These are phyloP conservation scores for Aspergillus unguis DNA, from an alignment of 2,329 filamentous ascomycete genomes.

Conservation along the genomic window DNA sequence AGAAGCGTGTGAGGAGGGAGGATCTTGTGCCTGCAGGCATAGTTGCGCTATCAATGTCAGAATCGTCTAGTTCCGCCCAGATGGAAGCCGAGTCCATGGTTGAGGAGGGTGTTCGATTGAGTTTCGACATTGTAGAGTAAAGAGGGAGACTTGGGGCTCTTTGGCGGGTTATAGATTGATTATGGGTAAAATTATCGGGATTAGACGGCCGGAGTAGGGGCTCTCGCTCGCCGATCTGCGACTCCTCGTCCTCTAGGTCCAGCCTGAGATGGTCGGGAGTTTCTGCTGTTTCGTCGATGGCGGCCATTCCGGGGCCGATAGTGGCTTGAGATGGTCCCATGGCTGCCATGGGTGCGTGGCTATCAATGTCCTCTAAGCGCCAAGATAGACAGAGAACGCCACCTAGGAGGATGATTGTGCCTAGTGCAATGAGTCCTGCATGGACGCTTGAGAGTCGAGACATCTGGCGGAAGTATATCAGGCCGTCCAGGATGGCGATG, in stretches of 20 bases:
- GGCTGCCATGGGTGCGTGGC: slow-evolving; percentile 32
- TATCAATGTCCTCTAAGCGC: slow-evolving; percentile 70
- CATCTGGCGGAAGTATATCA: slow-evolving; percentile 94
- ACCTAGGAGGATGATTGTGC: slow-evolving; percentile 77
- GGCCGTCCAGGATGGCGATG: slow-evolving; percentile 91
- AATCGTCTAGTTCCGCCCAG: slow-evolving; percentile 83
- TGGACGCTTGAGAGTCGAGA: slow-evolving; percentile 72
- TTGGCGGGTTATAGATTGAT: slow-evolving; percentile 25
- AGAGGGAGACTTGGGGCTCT: slow-evolving; percentile 35
- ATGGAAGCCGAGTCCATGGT: slow-evolving; percentile 73
- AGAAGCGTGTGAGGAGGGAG: slow-evolving; percentile 12
- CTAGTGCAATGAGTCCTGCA: slow-evolving; percentile 70
- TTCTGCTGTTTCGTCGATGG: slow-evolving; percentile 59
- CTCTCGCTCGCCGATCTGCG: slow-evolving; percentile 39
- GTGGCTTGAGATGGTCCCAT: slow-evolving; percentile 61
- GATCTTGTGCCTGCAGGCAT: slow-evolving; percentile 12
- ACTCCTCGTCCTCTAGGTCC: slow-evolving; percentile 36
- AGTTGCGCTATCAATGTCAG: slow-evolving; percentile 42
- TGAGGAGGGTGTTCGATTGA: slow-evolving; percentile 49
- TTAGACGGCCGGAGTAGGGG: slow-evolving; percentile 31
- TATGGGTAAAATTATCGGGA: slow-evolving; percentile 20
- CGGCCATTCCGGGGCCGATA: slow-evolving; percentile 76
- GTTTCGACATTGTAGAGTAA: slow-evolving; percentile 35
- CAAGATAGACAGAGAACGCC: slow-evolving; percentile 91
- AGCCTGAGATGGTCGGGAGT: slow-evolving; percentile 19